Evolutionary conservation across 2,329 filamentous ascomycete species (phyloP), one percentile per base, ranked within the genome.

Genomic region (Colletotrichum aenigma): DNA sequence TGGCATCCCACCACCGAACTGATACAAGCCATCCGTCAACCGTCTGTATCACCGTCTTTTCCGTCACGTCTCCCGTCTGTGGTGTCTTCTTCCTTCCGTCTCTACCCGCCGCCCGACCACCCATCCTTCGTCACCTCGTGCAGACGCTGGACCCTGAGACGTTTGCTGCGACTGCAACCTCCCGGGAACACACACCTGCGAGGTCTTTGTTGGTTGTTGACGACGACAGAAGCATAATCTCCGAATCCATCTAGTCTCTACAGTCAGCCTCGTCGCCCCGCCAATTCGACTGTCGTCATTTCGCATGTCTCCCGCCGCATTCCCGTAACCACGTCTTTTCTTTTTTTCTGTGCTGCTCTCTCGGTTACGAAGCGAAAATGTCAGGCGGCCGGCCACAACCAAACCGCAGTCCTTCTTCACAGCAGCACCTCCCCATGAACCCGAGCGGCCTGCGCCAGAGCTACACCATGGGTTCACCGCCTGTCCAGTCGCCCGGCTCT

Each of bases 381-480:
- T 70, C 74, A 52, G 74, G 61, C 38, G 72, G 71, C 24, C 74
- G 66, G 43, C 74, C 74, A 55, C 52, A 70, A n/a, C 74, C 74
- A 36, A 70, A 62, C 18, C 71, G 74, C 66, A 76, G 58, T 26
- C 70, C 74, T n/a, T 75, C 73, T 56, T 75, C 74, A 61, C 82
- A 79, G 36, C 81, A 83, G 64, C 87, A 88, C 76, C 82, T 82
- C 12, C 87, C 88, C 15, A 76, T 82, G 28, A 85, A 87, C 71
- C 88, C 87, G 9, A 89, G 87, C 79, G 82, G 85, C 18, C 83
- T 90, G 61, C 87, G 88, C 32, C 86, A 88, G 76, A 86, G 85
- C 81, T 85, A 87, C 78, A 86, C 80, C 36, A 76, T 76, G 67
- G 67, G 62, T 10, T 72, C 56, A 55, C 70, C 74, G 60, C 74